Percentiles rank a stretch among this genome's conserved stretches.
These are phyloP conservation scores for Verbascum thapsus DNA, from an alignment of 257 asterid genomes.

Conservation along the genomic window DNA sequence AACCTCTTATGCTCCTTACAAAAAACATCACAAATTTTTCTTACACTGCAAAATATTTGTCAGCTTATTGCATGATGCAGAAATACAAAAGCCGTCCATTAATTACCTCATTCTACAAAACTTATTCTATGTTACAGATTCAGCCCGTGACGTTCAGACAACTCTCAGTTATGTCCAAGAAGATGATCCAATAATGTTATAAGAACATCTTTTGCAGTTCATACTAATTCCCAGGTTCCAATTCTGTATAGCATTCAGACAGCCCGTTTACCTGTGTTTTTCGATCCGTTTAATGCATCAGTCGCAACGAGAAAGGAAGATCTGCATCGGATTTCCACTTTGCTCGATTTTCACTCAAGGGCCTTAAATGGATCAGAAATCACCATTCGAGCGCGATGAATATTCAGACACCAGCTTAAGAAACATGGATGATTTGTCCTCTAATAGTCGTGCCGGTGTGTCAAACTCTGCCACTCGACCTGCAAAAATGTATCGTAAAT, in stretches of 20 bases:
- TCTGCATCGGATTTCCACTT: constrained; percentile 20
- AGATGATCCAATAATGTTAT: constrained; percentile 1
- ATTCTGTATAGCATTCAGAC: not conserved
- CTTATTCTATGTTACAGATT: constrained; percentile 47
- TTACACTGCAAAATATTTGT: too few species aligned
- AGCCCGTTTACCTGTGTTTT: not conserved
- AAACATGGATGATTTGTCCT: constrained; percentile 71
- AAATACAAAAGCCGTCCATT: constrained; percentile 35
- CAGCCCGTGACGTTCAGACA: constrained; percentile 28
- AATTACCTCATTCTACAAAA: constrained; percentile 30
- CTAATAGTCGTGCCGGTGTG: constrained; percentile 58
- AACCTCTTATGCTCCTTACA: too few species aligned
- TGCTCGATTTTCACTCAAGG: constrained; percentile 18
- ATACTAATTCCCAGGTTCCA: not conserved
- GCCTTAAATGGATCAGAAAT: constrained; percentile 38
- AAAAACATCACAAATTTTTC: too few species aligned
- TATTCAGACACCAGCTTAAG: constrained; percentile 63
- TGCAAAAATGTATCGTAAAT: constrained; percentile 27
- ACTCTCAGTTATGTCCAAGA: constrained; percentile 23
- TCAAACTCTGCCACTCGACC: constrained; percentile 75
- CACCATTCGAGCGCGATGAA: constrained; percentile 57
- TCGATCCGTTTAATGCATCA: constrained; percentile 23
- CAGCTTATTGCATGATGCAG: constrained; percentile 39
- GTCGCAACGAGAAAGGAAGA: not conserved
- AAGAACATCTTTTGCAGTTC: not conserved